These are phyloP conservation scores for Priceomyces haplophilus DNA, from an alignment of 805 yeast species.

Conservation along the genomic window DNA sequence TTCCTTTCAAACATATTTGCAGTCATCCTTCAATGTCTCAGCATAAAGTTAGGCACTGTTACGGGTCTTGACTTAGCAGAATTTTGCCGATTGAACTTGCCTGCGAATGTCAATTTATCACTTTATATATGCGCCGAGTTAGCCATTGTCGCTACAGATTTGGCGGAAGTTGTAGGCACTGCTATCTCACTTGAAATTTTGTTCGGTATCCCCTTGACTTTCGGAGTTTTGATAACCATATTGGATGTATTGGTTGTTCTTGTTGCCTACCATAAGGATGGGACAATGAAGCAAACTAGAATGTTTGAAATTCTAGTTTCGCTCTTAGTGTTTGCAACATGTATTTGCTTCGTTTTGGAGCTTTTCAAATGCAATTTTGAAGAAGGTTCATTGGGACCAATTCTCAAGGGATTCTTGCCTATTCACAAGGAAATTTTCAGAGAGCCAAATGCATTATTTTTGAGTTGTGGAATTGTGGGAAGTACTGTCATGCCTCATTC, in stretches of 20 bases:
- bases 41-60: conserved; percentile 87
- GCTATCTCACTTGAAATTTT: conserved; percentile 88
- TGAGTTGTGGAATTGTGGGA: conserved; percentile 46
- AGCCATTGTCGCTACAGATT: conserved; percentile 92
- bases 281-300: conserved; percentile 73
- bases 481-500: conserved; percentile 50
- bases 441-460: conserved; percentile 43
- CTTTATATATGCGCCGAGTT: conserved; percentile 79
- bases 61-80: conserved; percentile 92
- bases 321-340: conserved; percentile 73
- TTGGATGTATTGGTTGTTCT: conserved; percentile 82
- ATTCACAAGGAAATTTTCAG: conserved; percentile 39
- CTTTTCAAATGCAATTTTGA: conserved; percentile 62
- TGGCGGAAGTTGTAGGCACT: conserved; percentile 97
- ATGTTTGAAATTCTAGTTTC: conserved; percentile 82
- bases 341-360: conserved; percentile 79
- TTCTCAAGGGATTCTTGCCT: conserved; percentile 63
- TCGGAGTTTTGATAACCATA: conserved; percentile 83
- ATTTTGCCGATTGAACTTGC: conserved; percentile 74
- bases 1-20: conserved; percentile 82
- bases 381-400: conserved; percentile 41
- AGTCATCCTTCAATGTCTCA: conserved; percentile 76
- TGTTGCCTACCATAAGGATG: conserved; percentile 82
- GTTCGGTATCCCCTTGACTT: conserved; percentile 71
- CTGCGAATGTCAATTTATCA: conserved; percentile 54